Evolutionary conservation across 2,329 filamentous ascomycete genomes (phyloP), one percentile per base, ranked within the genome.

Genomic region (Fusarium nisikadoi): DNA sequence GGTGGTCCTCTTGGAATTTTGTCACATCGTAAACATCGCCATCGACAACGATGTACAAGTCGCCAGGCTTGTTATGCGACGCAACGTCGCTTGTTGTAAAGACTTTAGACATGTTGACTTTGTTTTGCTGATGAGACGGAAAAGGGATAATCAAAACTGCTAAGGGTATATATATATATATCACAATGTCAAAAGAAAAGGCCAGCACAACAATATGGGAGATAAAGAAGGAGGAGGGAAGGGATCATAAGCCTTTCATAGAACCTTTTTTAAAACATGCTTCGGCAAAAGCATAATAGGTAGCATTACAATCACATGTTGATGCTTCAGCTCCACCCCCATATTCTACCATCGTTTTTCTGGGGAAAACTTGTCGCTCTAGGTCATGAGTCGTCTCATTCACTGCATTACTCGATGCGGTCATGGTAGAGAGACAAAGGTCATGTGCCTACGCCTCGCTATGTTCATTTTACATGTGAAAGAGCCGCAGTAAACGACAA

Each of bases 21-120:
- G 94, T 97, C 77, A 98, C 81, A 80, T 99, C 95, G 83, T 97
- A 98, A 75, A 98, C 95, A 83, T 98, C 95, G 78, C 95, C 93
- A 75, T 98, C 95, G 75, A 98, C 91, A 73, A 97, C 90, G 79
- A 98, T 93, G 90, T 91, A 98, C 69, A 98, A 87, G 80, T 91
- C 92, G 79, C 94, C 90, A 49, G 91, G 83, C 85, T 95, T 97
- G 87, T 94, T 97, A 84, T 98, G 95, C 84, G 93, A 90, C 80
- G 95, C 91, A 71, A 99, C 95, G 81, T 98, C 95, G 85, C 89
- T 89, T 74, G 91, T 87, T 60, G 91, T 92, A 82, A 97, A 98
- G 35, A 89, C 92, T 84, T 96, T 93, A 55, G 95, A 93, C 96
- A 99, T 99, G 78, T 66, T 29, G 65, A 35, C n/a, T 50, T 35